phyloP scores from a whole-genome alignment of 2,329 filamentous ascomycete genomes.

The Monosporascus sp. region DNA sequence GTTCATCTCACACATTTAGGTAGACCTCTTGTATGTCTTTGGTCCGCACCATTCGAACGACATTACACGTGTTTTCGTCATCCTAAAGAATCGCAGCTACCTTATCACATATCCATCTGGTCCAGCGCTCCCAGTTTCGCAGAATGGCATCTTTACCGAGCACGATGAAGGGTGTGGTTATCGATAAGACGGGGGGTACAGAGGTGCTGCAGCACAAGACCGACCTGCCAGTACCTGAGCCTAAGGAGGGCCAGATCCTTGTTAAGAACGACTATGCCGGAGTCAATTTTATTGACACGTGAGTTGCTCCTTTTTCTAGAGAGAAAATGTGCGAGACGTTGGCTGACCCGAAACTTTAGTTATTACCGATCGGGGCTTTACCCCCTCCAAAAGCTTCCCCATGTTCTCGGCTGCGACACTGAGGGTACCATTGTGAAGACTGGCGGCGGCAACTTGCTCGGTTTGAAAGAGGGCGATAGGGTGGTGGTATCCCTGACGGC shows the following conservation, averaged over 20 bases:
- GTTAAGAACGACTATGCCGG: conserved; percentile 77
- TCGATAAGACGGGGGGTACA: conserved; percentile 66
- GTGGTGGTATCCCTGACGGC: conserved; percentile 61
- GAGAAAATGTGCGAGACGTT: not conserved
- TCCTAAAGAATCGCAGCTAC: not conserved
- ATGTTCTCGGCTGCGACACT: conserved; percentile 75
- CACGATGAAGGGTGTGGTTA: conserved; percentile 68
- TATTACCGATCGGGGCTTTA: conserved; percentile 89
- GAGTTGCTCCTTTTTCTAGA: conserved; percentile 17
- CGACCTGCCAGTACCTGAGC: conserved; percentile 65
- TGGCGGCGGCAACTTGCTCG: conserved; percentile 45
- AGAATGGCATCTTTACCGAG: conserved; percentile 44
- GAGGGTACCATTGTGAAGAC: conserved; percentile 64
- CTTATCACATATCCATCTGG: not conserved
- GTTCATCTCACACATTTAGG: no score
- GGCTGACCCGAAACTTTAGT: conserved; percentile 24
- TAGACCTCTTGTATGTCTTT: not conserved
- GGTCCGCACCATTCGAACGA: not conserved
- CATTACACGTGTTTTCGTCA: not conserved
- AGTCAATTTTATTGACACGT: conserved; percentile 86
- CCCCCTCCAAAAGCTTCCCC: conserved; percentile 59
- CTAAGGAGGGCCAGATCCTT: conserved; percentile 66
- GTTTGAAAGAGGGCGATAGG: conserved; percentile 60
- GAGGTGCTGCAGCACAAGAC: conserved; percentile 68
- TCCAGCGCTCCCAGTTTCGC: not conserved